phyloP scores from a whole-genome alignment of 2,329 filamentous ascomycete species.

The Botrytis cinerea region DNA sequence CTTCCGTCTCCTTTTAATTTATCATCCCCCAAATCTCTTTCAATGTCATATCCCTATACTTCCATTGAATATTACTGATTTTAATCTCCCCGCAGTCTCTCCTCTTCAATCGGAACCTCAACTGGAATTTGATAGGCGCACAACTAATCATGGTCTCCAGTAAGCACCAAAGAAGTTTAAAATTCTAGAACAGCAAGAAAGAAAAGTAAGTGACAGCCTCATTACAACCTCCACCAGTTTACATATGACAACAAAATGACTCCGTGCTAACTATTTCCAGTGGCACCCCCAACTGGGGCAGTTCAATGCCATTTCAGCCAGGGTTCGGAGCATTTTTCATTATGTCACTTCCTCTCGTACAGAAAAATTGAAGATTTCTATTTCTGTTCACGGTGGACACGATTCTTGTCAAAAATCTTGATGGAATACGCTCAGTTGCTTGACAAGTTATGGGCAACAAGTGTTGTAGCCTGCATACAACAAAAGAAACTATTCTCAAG shows the following conservation, averaged over 20 bases:
- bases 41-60: neutral
- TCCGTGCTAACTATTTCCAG: neutral
- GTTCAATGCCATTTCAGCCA: neutral
- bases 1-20: neutral
- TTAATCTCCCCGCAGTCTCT: neutral
- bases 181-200: neutral
- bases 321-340: neutral
- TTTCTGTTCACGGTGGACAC: neutral
- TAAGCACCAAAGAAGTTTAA: neutral
- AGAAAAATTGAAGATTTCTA: neutral
- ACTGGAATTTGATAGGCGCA: neutral
- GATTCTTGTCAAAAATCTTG: neutral
- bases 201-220: neutral
- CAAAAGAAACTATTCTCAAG: neutral
- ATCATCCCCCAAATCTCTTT: too few species aligned
- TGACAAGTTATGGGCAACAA: neutral
- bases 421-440: neutral
- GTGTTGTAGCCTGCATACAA: neutral
- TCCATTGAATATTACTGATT: neutral
- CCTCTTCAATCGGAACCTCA: neutral
- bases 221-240: neutral
- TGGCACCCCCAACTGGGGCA: neutral
- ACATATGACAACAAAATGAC: too few species aligned
- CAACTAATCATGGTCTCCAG: neutral
- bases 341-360: neutral